phyloP scores from a whole-genome alignment of 768 basidiomycete genomes.

The Auricularia sp. region DNA sequence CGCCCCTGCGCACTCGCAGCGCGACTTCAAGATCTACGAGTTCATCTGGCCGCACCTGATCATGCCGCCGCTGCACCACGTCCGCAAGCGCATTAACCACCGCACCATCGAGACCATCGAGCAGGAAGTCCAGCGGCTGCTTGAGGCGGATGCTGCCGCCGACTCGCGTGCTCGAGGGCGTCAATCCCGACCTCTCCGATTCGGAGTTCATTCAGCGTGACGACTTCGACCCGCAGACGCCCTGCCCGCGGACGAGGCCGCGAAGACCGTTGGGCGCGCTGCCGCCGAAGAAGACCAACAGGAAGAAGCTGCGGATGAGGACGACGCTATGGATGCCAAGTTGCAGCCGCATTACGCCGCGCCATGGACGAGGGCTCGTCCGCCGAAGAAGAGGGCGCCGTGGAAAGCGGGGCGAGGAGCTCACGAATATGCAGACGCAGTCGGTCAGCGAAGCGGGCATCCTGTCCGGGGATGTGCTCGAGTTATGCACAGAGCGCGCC shows the following conservation, averaged over 20 bases:
- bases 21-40: conserved; percentile 81
- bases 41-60: conserved; percentile 97
- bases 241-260: conserved; percentile 57
- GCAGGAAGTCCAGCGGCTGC: conserved; percentile 78
- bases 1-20: conserved; percentile 15
- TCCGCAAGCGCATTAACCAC: conserved; percentile 76
- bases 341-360: conserved; percentile 78
- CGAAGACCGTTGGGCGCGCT: conserved; percentile 43
- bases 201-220: conserved; percentile 76
- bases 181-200: conserved; percentile 84
- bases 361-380: conserved; percentile 50
- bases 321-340: conserved; percentile 81
- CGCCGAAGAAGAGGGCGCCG: conserved; percentile 52
- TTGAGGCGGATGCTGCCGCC: conserved; percentile 75
- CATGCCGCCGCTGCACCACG: conserved; percentile 85
- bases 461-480: neutral
- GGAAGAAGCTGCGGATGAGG: conserved; percentile 39
- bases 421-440: neutral
- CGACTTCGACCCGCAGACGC: conserved; percentile 49
- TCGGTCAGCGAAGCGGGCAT: neutral
- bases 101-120: conserved; percentile 94
- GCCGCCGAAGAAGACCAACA: conserved; percentile 50
- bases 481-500: neutral
- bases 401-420: conserved; percentile 56
- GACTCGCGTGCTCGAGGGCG: conserved; percentile 71